These are phyloP conservation scores for Gyrodon lividus DNA, from an alignment of 768 basidiomycete species.

Conservation along the genomic window DNA sequence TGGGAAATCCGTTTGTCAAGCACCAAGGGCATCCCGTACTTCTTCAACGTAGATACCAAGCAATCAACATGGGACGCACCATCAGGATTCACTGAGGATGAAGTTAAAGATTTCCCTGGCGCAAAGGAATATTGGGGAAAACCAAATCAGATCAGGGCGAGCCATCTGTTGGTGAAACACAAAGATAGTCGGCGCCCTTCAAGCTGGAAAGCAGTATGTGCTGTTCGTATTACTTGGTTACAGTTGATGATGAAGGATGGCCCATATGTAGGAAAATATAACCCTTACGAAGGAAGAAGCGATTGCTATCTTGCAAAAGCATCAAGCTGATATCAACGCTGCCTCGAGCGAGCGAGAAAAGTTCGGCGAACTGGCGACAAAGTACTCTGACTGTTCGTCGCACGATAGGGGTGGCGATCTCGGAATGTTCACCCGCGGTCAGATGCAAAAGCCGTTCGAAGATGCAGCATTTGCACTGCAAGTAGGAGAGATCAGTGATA, in stretches of 20 bases:
- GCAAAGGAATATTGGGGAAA: constrained; percentile 48
- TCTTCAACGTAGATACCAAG: constrained; percentile 71
- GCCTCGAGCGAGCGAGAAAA: constrained; percentile 43
- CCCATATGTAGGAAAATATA: constrained; percentile 55
- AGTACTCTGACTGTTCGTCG: constrained; percentile 89
- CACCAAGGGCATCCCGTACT: constrained; percentile 80
- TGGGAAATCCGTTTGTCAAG: constrained; percentile 92
- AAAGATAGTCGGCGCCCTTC: constrained; percentile 71
- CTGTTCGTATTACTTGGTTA: not conserved
- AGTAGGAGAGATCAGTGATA: constrained; percentile 74
- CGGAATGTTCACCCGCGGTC: constrained; percentile 77
- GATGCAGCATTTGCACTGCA: constrained; percentile 75
- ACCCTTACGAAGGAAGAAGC: constrained; percentile 89
- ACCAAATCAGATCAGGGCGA: constrained; percentile 77
- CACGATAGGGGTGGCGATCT: constrained; percentile 83
- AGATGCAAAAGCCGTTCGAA: constrained; percentile 99
- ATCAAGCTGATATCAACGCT: constrained; percentile 60
- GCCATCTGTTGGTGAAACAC: constrained; percentile 94
- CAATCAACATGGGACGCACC: constrained; percentile 83
- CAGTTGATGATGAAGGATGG: not conserved
- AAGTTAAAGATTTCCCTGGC: constrained; percentile 66
- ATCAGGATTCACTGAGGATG: constrained; percentile 52
- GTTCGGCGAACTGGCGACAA: constrained; percentile 73
- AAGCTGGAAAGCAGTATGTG: constrained; percentile 80
- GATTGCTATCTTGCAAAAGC: constrained; percentile 67